Conservation (phyloP, 306 rosid species). For the Dalbergia oliveri region DNA sequence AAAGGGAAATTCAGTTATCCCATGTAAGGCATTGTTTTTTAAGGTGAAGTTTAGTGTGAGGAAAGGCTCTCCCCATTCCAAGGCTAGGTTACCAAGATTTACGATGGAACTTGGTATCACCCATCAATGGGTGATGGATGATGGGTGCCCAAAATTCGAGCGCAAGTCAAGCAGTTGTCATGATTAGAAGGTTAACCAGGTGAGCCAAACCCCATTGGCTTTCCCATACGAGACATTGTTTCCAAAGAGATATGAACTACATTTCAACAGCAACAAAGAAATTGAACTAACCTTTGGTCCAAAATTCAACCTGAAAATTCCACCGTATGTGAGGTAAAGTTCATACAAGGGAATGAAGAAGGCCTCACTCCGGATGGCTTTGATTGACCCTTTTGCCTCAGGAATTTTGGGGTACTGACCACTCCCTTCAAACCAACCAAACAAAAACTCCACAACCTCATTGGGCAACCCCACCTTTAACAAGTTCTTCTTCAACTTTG, state of each 20-base stretch:
- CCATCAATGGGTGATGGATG: not conserved
- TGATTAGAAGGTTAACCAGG: not conserved
- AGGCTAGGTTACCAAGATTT: not conserved
- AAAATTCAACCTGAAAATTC: conserved; percentile 84
- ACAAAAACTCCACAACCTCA: conserved; percentile 64
- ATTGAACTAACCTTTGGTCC: conserved; percentile 91
- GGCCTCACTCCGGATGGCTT: conserved; percentile 79
- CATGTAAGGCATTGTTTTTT: not conserved
- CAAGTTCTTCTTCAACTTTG: conserved; percentile 65
- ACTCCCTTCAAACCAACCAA: conserved; percentile 55
- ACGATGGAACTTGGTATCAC: not conserved
- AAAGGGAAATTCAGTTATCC: conserved; percentile 40
- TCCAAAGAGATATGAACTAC: conserved; percentile 20
- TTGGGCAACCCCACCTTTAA: conserved; percentile 75
- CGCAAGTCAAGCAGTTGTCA: conserved; percentile 30
- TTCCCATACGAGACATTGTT: conserved; percentile 16
- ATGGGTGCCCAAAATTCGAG: not conserved
- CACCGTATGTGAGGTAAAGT: conserved; percentile 91
- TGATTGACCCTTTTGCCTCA: conserved; percentile 81
- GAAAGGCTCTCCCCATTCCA: conserved; percentile 25
- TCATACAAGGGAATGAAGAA: conserved; percentile 91
- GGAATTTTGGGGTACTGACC: conserved; percentile 69
- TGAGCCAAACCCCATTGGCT: conserved; percentile 8
- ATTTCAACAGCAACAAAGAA: not conserved
- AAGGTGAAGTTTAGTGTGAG: not conserved